These are phyloP conservation scores for Auriscalpium vulgare DNA, from an alignment of 768 basidiomycete species.

Conservation along the genomic window DNA sequence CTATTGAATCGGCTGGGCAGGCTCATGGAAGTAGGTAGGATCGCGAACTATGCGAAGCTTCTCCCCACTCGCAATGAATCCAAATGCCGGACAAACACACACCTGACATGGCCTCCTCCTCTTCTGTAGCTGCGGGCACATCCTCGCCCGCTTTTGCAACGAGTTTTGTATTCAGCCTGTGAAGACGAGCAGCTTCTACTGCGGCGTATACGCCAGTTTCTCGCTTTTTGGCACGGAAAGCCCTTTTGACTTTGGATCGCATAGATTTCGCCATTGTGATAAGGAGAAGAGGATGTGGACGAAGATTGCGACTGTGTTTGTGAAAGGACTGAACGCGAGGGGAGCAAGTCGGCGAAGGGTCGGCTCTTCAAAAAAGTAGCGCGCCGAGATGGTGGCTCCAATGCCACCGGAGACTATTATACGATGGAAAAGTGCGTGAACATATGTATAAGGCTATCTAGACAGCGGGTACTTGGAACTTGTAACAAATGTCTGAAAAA, in stretches of 20 bases:
- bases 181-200: slow-evolving; percentile 66
- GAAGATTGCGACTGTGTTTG: too few species aligned
- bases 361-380: too few species aligned
- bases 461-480: too few species aligned
- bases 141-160: slow-evolving; percentile 19
- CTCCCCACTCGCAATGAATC: slow-evolving; percentile 38
- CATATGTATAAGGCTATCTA: too few species aligned
- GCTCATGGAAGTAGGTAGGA: slow-evolving; percentile 1
- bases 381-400: too few species aligned
- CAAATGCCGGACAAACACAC: slow-evolving; percentile 12
- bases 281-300: too few species aligned
- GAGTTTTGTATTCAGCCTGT: slow-evolving; percentile 66
- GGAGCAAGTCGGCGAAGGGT: too few species aligned
- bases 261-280: slow-evolving; percentile 71
- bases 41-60: slow-evolving; percentile 36
- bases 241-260: slow-evolving; percentile 74
- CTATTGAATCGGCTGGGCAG: slow-evolving; percentile 24
- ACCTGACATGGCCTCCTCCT: slow-evolving; percentile 21
- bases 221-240: slow-evolving; percentile 72
- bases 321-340: too few species aligned
- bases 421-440: too few species aligned
- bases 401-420: too few species aligned
- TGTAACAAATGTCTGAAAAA: too few species aligned
- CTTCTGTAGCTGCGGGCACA: slow-evolving; percentile 3
- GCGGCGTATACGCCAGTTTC: slow-evolving; percentile 68